Evolutionary conservation across 352 stramenopile genomes (phyloP).

Genomic region (Globisporangium sylvaticum): DNA sequence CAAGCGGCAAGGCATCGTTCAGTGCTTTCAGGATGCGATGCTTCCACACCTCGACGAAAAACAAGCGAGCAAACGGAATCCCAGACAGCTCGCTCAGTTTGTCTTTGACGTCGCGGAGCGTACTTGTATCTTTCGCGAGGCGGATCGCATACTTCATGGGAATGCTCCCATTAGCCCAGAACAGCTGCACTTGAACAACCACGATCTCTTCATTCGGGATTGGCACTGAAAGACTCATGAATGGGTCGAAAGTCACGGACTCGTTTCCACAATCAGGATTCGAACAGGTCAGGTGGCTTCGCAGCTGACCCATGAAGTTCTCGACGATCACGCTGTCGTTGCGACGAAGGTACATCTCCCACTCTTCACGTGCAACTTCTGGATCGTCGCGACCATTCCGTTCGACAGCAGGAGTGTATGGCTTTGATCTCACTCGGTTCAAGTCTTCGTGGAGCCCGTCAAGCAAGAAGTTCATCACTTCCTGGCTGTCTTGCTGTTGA

Average conservation of each 20-base stretch:
- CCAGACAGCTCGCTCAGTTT: slow-evolving; percentile 48
- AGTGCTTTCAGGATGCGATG: slow-evolving; percentile 64
- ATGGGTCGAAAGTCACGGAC: slow-evolving; percentile 88
- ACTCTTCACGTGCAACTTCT: slow-evolving; percentile 74
- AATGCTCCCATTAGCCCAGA: slow-evolving; percentile 65
- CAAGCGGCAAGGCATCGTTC: slow-evolving; percentile 34
- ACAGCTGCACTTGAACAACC: slow-evolving; percentile 59
- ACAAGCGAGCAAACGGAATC: slow-evolving; percentile 42
- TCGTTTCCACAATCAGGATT: slow-evolving; percentile 70
- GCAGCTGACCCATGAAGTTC: slow-evolving; percentile 88
- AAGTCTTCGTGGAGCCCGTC: slow-evolving; percentile 92
- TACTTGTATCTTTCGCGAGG: slow-evolving; percentile 45
- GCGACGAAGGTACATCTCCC: slow-evolving; percentile 81
- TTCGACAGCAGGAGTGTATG: slow-evolving; percentile 72
- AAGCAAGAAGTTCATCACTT: slow-evolving; percentile 91
- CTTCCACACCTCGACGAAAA: slow-evolving; percentile 72
- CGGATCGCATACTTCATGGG: slow-evolving; percentile 71
- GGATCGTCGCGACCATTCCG: slow-evolving; percentile 59
- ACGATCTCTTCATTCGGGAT: slow-evolving; percentile 71
- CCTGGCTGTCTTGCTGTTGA: slow-evolving; percentile 90
- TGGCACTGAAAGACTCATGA: slow-evolving; percentile 86
- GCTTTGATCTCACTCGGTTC: slow-evolving; percentile 83
- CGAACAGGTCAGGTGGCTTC: slow-evolving; percentile 84
- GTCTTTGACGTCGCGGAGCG: slow-evolving; percentile 54
- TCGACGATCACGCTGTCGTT: slow-evolving; percentile 92